Evolutionary conservation across 2,329 filamentous ascomycete genomes (phyloP).

Genomic region (Ustulina deusta): DNA sequence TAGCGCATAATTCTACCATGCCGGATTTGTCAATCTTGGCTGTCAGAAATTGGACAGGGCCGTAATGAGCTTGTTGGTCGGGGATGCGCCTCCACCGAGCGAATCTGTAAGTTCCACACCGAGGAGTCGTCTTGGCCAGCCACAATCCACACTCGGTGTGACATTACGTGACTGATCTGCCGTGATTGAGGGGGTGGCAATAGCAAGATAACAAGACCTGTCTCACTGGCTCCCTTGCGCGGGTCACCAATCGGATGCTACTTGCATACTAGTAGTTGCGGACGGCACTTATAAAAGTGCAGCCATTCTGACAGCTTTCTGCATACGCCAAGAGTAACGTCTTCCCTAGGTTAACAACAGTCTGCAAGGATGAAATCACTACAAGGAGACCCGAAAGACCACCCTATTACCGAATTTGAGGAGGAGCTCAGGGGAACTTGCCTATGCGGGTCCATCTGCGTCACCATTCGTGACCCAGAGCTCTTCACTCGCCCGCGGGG

Average conservation of each 20-base stretch:
- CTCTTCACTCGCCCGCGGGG: constrained; percentile 33
- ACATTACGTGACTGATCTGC: constrained; percentile 5
- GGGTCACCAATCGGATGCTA: not conserved
- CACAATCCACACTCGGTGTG: constrained; percentile 4
- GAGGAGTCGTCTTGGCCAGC: not conserved
- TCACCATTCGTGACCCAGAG: constrained; percentile 28
- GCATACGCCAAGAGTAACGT: not conserved
- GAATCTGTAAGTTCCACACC: not conserved
- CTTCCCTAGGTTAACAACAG: not conserved
- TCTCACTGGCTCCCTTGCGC: not conserved
- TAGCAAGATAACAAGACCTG: constrained; percentile 3
- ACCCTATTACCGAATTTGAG: constrained; percentile 28
- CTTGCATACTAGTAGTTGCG: not conserved
- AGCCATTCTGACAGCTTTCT: not conserved
- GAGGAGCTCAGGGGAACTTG: constrained; percentile 30
- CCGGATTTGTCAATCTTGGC: not conserved
- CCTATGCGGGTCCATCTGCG: constrained; percentile 34
- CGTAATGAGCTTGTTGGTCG: not conserved
- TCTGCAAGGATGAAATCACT: constrained; percentile 27
- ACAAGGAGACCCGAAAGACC: constrained; percentile 37
- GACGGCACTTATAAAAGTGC: constrained; percentile 24
- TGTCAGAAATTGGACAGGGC: not conserved
- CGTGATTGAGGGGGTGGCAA: constrained; percentile 9
- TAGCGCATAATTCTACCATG: not conserved
- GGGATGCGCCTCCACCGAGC: not conserved